Evolutionary conservation across 169 alveolate genomes (phyloP).

Genomic region (Plasmodium blacklocki): DNA sequence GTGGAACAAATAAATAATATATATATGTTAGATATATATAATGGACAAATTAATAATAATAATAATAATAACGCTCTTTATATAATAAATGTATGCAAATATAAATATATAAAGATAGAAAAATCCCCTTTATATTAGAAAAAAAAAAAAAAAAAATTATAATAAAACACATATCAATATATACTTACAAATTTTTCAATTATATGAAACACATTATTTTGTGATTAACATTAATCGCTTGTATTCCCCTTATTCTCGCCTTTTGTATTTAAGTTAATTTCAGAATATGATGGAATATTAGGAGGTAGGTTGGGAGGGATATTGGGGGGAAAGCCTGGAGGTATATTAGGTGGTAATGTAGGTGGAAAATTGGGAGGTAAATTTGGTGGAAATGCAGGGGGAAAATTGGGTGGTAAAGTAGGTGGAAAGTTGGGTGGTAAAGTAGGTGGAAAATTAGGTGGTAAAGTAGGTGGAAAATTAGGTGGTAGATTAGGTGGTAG

Average conservation of each 20-base stretch:
- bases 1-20: no score
- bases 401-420: conserved; percentile 70
- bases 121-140: no score
- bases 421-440: conserved; percentile 43
- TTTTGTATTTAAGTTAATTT: conserved; percentile 7
- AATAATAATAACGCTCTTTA: no score
- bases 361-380: conserved; percentile 66
- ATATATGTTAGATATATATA: no score
- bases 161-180: no score
- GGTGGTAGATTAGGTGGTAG: conserved; percentile 47
- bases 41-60: no score
- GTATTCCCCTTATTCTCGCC: conserved; percentile 5
- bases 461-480: conserved; percentile 20
- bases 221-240: background rate
- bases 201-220: background rate
- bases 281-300: conserved; percentile 24
- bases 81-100: no score
- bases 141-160: no score
- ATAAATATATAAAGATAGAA: no score
- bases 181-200: no score
- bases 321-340: conserved; percentile 31
- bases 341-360: conserved; percentile 47
- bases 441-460: conserved; percentile 37
- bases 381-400: conserved; percentile 28
- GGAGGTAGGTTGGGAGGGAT: conserved; percentile 74